A percentile compares a stretch with the other conserved stretches of the same genome.
phyloP scores from a whole-genome alignment of 768 basidiomycete genomes.

The Psilocybe subaeruginosa region DNA sequence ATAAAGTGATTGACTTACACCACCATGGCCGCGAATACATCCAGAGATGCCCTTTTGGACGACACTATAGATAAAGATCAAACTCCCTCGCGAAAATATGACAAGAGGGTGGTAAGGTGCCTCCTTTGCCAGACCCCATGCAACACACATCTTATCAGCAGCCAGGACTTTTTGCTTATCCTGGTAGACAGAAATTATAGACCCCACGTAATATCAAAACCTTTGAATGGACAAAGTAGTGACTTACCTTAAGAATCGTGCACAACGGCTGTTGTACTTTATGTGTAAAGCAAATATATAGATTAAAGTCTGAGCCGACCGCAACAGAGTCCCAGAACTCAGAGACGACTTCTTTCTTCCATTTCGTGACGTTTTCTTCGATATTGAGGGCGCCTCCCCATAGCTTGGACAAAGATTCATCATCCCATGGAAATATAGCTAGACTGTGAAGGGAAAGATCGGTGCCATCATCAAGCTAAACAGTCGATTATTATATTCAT shows the following conservation, averaged over 20 bases:
- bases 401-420: slow-evolving; percentile 38
- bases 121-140: slow-evolving; percentile 57
- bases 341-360: slow-evolving; percentile 45
- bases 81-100: slow-evolving; percentile 53
- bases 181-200: slow-evolving; percentile 3
- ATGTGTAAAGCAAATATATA: slow-evolving; percentile 41
- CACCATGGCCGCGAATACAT: slow-evolving; percentile 70
- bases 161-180: slow-evolving; percentile 23
- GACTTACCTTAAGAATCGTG: slow-evolving; percentile 32
- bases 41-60: slow-evolving; percentile 42
- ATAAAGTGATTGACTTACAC: slow-evolving; percentile 45
- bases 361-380: slow-evolving; percentile 35
- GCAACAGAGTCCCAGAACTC: slow-evolving; percentile 56
- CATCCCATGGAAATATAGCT: slow-evolving; percentile 52
- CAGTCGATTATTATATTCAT: neutral
- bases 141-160: slow-evolving; percentile 43
- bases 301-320: slow-evolving; percentile 40
- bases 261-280: slow-evolving; percentile 33
- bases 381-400: slow-evolving; percentile 37
- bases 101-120: slow-evolving; percentile 55
- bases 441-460: slow-evolving; percentile 40
- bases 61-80: slow-evolving; percentile 60
- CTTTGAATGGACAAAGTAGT: neutral
- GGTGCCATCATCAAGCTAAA: slow-evolving; percentile 31
- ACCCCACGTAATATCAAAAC: too few species aligned